phyloP scores from a whole-genome alignment of 352 stramenopile genomes.

The Aphanomyces invadans region DNA sequence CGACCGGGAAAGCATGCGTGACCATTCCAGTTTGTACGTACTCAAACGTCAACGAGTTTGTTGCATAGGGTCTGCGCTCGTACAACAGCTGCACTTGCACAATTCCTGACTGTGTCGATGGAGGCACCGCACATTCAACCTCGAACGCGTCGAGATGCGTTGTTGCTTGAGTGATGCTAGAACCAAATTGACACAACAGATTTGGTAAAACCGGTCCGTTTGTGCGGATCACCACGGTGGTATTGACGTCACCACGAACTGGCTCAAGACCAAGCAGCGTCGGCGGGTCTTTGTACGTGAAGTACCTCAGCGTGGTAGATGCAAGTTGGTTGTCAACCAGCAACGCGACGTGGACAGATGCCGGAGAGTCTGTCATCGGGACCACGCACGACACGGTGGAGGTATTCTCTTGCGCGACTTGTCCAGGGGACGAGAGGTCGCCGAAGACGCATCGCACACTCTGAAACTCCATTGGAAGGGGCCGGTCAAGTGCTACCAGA shows the following conservation, averaged over 20 bases:
- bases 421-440: neutral
- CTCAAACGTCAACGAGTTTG: constrained; percentile 9
- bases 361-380: neutral
- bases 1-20: neutral
- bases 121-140: neutral
- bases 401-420: neutral
- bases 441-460: neutral
- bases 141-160: neutral
- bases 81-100: neutral
- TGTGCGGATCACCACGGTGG: neutral
- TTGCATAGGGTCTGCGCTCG: neutral
- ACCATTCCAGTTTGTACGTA: neutral
- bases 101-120: neutral
- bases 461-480: neutral
- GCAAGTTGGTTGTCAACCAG: neutral
- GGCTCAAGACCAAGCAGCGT: neutral
- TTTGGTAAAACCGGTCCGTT: neutral
- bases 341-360: neutral
- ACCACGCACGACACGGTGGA: neutral
- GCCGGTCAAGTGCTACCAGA: neutral
- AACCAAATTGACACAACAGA: neutral
- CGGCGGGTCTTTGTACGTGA: constrained; percentile 5
- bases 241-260: neutral
- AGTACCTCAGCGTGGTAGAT: neutral
- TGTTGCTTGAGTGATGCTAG: neutral